phyloP scores from a whole-genome alignment of 306 rosid genomes.

The Glycine latifolia region DNA sequence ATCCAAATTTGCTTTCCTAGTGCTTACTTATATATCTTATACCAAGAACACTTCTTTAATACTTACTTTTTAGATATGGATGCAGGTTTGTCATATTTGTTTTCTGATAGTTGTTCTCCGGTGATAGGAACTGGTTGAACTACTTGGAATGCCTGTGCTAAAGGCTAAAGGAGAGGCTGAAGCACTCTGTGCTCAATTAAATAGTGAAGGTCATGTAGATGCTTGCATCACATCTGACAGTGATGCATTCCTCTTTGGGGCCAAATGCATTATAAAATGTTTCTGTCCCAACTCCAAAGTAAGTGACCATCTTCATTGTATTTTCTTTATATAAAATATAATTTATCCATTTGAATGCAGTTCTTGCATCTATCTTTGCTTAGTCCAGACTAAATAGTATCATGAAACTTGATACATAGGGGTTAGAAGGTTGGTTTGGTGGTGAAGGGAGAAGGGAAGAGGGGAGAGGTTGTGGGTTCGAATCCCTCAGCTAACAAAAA shows the following conservation, averaged over 20 bases:
- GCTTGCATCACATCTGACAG: slow-evolving; percentile 92
- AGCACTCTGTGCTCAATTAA: slow-evolving; percentile 87
- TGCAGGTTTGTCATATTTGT: slow-evolving; percentile 34
- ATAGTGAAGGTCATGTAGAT: slow-evolving; percentile 78
- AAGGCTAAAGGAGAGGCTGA: slow-evolving; percentile 97
- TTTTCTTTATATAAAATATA: background rate
- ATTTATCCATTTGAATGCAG: background rate
- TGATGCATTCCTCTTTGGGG: slow-evolving; percentile 93
- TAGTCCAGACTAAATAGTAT: slow-evolving; percentile 13
- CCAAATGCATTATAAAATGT: slow-evolving; percentile 75
- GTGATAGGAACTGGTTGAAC: slow-evolving; percentile 78
- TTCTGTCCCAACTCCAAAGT: slow-evolving; percentile 73
- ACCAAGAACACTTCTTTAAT: slow-evolving; percentile 23
- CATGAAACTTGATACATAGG: background rate
- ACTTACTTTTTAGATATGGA: slow-evolving; percentile 21
- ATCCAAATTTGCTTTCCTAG: background rate
- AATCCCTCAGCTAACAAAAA: too few species aligned
- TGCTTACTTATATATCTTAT: slow-evolving; percentile 32
- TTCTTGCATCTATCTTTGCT: slow-evolving; percentile 24
- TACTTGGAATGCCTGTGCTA: slow-evolving; percentile 89
- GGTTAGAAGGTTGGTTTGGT: too few species aligned
- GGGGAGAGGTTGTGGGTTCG: too few species aligned
- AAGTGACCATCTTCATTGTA: slow-evolving; percentile 39
- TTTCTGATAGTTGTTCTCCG: slow-evolving; percentile 44
- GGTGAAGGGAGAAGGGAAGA: too few species aligned